Evolutionary conservation across 2,329 filamentous ascomycete species (phyloP).

Genomic region (Diaporthe ilicicola): DNA sequence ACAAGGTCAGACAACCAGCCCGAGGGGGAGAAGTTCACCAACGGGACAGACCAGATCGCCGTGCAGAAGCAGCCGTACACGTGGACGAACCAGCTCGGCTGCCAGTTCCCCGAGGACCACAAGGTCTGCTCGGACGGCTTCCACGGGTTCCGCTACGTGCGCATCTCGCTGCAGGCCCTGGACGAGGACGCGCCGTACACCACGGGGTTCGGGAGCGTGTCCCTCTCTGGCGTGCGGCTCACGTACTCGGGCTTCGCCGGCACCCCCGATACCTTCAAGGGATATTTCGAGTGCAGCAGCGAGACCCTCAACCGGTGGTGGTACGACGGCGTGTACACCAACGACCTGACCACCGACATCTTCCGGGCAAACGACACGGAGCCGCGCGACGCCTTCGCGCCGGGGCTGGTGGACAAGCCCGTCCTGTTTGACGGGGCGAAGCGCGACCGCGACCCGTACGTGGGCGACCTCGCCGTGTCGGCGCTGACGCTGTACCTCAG

Average conservation of each 20-base stretch:
- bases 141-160: constrained; percentile 62
- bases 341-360: constrained; percentile 55
- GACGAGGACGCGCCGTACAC: constrained; percentile 54
- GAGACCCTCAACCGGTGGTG: constrained; percentile 58
- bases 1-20: constrained; percentile 55
- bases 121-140: constrained; percentile 61
- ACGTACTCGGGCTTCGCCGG: constrained; percentile 56
- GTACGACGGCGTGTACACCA: constrained; percentile 62
- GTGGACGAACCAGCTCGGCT: constrained; percentile 56
- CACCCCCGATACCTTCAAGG: constrained; percentile 57
- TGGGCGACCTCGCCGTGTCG: constrained; percentile 60
- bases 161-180: constrained; percentile 55
- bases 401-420: constrained; percentile 53
- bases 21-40: constrained; percentile 45
- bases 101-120: constrained; percentile 44
- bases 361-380: constrained; percentile 59
- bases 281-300: constrained; percentile 63
- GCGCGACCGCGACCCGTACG: constrained; percentile 61
- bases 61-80: constrained; percentile 51
- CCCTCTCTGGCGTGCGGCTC: constrained; percentile 52
- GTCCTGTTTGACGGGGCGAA: constrained; percentile 61
- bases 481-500: constrained; percentile 57
- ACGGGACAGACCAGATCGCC: constrained; percentile 60
- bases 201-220: constrained; percentile 50
- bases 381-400: constrained; percentile 53